phyloP scores from a whole-genome alignment of 2,329 filamentous ascomycete species.

The Phyllosticta citribraziliensis region DNA sequence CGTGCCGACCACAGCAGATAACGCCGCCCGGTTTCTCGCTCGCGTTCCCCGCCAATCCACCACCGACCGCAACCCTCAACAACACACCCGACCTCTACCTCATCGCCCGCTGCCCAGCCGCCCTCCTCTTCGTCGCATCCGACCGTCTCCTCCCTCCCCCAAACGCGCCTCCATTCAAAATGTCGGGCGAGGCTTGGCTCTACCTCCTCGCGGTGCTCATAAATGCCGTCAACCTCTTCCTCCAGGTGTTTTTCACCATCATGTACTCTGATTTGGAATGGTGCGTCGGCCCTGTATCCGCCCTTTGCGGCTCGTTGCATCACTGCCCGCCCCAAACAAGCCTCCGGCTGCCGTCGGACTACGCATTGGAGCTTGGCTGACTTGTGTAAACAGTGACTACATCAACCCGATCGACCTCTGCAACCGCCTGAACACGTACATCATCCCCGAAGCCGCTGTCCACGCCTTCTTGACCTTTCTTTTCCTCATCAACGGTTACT shows the following conservation, averaged over 20 bases:
- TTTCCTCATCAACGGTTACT: slow-evolving; percentile 98
- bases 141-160: not conserved
- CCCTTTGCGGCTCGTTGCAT: not conserved
- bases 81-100: slow-evolving; percentile 1
- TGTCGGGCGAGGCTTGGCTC: slow-evolving; percentile 98
- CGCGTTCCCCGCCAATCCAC: slow-evolving; percentile 10
- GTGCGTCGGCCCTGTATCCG: slow-evolving; percentile 48
- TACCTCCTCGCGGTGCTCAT: slow-evolving; percentile 96
- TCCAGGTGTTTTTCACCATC: slow-evolving; percentile 99
- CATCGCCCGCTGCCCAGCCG: not conserved
- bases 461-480: slow-evolving; percentile 92
- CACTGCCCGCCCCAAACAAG: not conserved
- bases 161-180: slow-evolving; percentile 37
- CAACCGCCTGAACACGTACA: slow-evolving; percentile 99
- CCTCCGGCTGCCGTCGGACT: not conserved
- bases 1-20: slow-evolving; percentile 6
- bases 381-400: slow-evolving; percentile 64
- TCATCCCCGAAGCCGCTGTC: slow-evolving; percentile 94
- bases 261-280: slow-evolving; percentile 99
- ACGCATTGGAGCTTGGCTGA: slow-evolving; percentile 4
- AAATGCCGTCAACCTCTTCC: slow-evolving; percentile 99
- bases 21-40: slow-evolving; percentile 1
- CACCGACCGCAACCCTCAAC: slow-evolving; percentile 8
- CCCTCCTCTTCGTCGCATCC: not conserved
- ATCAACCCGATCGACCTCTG: slow-evolving; percentile 99